Conservation (phyloP, 768 basidiomycete genomes). For the Pleurotus pulmonarius region DNA sequence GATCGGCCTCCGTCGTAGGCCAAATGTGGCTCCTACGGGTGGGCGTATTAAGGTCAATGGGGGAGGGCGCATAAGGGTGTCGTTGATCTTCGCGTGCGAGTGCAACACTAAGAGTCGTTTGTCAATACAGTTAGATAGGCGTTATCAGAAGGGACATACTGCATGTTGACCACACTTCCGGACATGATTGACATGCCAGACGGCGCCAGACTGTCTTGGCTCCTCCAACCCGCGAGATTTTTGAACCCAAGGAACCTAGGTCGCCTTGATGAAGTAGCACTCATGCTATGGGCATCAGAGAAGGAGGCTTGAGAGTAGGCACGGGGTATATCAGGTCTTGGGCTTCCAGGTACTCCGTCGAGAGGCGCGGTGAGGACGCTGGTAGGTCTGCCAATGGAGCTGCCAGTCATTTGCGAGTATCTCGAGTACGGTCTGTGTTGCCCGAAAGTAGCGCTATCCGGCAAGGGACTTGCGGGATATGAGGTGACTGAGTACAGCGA, state of each 20-base stretch:
- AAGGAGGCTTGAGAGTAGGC: conserved; percentile 78
- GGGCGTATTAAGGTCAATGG: conserved; percentile 31
- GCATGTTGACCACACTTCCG: conserved; percentile 92
- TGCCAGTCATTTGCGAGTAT: conserved; percentile 39
- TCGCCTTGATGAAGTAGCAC: conserved; percentile 62
- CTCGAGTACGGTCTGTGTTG: conserved; percentile 50
- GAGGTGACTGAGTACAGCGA: conserved; percentile 59
- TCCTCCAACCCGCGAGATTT: conserved; percentile 70
- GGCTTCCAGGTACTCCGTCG: conserved; percentile 31
- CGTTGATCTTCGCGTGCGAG: conserved; percentile 61
- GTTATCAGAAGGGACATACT: conserved; percentile 48
- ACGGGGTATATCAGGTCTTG: conserved; percentile 59
- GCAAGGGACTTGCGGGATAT: conserved; percentile 41
- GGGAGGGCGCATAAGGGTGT: conserved; percentile 23
- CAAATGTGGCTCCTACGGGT: conserved; percentile 52
- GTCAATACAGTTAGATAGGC: conserved; percentile 8
- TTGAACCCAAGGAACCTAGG: conserved; percentile 77
- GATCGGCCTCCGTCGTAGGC: conserved; percentile 32
- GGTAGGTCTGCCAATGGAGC: conserved; percentile 49
- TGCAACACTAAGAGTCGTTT: conserved; percentile 52
- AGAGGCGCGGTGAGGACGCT: conserved; percentile 50
- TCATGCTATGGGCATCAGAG: conserved; percentile 74
- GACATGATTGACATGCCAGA: conserved; percentile 78
- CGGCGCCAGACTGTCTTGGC: conserved; percentile 78
- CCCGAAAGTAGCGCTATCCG: conserved; percentile 49